A percentile compares a stretch with the other conserved stretches of the same genome.
phyloP scores from a whole-genome alignment of 352 stramenopile genomes.

The Phytophthora foliorum region DNA sequence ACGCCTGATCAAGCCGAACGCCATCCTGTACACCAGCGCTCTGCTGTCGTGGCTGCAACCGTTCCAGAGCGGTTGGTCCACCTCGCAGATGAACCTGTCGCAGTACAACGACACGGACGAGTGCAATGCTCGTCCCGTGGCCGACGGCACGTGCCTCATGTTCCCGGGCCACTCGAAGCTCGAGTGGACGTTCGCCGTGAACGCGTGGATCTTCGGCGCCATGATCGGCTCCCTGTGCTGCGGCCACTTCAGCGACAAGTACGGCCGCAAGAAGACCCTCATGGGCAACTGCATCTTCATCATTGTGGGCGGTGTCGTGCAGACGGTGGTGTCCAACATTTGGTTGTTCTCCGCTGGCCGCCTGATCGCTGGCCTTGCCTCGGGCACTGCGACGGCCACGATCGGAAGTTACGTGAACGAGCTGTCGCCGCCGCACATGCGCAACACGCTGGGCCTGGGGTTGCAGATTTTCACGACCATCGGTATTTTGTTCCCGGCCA shows the following conservation, averaged over 20 bases:
- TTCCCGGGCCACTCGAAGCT: slow-evolving; percentile 2
- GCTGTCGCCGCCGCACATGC: too few species aligned
- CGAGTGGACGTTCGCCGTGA: slow-evolving; percentile 3
- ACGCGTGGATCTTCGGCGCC: slow-evolving; percentile 1
- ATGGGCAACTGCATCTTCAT: slow-evolving; percentile 34
- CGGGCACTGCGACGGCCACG: too few species aligned
- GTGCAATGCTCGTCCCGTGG: not conserved
- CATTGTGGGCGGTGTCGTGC: slow-evolving; percentile 37
- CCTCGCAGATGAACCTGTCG: too few species aligned
- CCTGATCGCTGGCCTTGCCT: too few species aligned
- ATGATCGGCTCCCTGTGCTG: slow-evolving; percentile 1
- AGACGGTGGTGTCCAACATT: slow-evolving; percentile 28
- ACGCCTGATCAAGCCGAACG: too few species aligned
- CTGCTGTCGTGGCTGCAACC: too few species aligned
- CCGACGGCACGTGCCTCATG: slow-evolving; percentile 5
- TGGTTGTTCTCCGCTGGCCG: too few species aligned
- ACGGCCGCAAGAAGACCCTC: slow-evolving; percentile 18
- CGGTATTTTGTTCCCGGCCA: slow-evolving; percentile 20
- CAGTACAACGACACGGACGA: too few species aligned
- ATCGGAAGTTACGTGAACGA: too few species aligned
- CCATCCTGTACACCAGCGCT: too few species aligned
- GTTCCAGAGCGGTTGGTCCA: too few species aligned
- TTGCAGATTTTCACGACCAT: slow-evolving; percentile 15
- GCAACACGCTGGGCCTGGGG: slow-evolving; percentile 23
- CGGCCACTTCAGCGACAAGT: slow-evolving; percentile 1